Evolutionary conservation across 2,329 filamentous ascomycete genomes (phyloP).

Genomic region (Cladosporium halotolerans): DNA sequence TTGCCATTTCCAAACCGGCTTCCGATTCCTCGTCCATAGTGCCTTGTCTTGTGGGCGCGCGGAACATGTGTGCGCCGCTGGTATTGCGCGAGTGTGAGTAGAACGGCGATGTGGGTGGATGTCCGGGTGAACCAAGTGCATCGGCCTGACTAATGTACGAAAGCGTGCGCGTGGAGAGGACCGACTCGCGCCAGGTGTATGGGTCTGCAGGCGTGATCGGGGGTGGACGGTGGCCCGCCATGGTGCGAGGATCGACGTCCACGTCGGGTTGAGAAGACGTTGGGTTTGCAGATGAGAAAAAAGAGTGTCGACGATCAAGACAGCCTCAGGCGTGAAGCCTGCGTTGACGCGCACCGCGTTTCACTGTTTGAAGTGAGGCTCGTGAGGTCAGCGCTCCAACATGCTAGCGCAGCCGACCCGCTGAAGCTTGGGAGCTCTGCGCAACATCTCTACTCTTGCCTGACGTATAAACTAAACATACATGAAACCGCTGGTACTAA

Average conservation of each 20-base stretch:
- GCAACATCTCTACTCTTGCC: no score
- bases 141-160: constrained; percentile 27
- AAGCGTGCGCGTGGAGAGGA: constrained; percentile 31
- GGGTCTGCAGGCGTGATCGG: constrained; percentile 3
- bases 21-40: constrained; percentile 23
- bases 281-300: not conserved
- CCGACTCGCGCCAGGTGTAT: constrained; percentile 22
- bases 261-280: not conserved
- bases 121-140: constrained; percentile 11
- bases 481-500: no score
- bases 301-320: no score
- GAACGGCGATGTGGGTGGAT: constrained; percentile 3
- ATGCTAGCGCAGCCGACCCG: not conserved
- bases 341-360: not conserved
- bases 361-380: not conserved
- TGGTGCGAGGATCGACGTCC: not conserved
- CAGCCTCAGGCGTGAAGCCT: not conserved
- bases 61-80: constrained; percentile 14
- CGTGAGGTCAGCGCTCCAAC: constrained; percentile 1
- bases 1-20: constrained; percentile 22
- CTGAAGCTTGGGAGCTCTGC: no score
- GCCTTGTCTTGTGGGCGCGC: constrained; percentile 15
- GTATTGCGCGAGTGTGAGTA: constrained; percentile 13
- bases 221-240: constrained; percentile 14
- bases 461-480: no score